These are phyloP conservation scores for Malassezia arunalokei DNA, from an alignment of 1,284 basidiomycete genomes.

Conservation along the genomic window DNA sequence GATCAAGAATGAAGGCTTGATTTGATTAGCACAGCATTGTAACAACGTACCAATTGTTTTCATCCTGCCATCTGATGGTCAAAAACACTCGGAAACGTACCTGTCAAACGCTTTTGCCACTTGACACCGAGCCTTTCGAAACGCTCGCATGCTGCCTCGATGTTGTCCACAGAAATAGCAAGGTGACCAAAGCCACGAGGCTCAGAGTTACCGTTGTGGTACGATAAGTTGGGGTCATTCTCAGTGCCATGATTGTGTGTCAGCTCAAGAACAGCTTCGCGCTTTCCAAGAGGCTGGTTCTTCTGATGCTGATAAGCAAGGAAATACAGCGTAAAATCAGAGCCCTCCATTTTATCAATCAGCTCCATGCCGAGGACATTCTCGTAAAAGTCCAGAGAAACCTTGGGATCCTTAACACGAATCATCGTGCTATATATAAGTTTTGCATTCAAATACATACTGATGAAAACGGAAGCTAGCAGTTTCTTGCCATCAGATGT, in stretches of 20 bases:
- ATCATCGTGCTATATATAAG: constrained; percentile 59
- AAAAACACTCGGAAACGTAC: neutral
- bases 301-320: constrained; percentile 62
- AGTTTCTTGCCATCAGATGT: constrained; percentile 22
- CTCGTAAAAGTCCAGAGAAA: constrained; percentile 38
- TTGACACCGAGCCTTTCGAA: constrained; percentile 69
- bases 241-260: constrained; percentile 44
- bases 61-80: constrained; percentile 63
- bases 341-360: constrained; percentile 49
- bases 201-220: constrained; percentile 42
- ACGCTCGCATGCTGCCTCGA: constrained; percentile 68
- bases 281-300: constrained; percentile 50
- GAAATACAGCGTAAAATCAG: constrained; percentile 59
- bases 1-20: constrained; percentile 69
- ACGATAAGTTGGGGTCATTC: constrained; percentile 29
- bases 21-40: neutral
- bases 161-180: constrained; percentile 68
- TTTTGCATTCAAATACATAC: constrained; percentile 16
- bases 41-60: constrained; percentile 52
- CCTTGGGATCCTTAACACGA: constrained; percentile 73
- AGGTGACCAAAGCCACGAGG: constrained; percentile 51
- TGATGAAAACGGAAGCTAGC: constrained; percentile 40
- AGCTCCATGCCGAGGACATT: constrained; percentile 72
- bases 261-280: constrained; percentile 52
- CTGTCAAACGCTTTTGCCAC: constrained; percentile 72